Evolutionary conservation across 2,329 filamentous ascomycete species (phyloP).

Genomic region (Colletotrichum coccodes): DNA sequence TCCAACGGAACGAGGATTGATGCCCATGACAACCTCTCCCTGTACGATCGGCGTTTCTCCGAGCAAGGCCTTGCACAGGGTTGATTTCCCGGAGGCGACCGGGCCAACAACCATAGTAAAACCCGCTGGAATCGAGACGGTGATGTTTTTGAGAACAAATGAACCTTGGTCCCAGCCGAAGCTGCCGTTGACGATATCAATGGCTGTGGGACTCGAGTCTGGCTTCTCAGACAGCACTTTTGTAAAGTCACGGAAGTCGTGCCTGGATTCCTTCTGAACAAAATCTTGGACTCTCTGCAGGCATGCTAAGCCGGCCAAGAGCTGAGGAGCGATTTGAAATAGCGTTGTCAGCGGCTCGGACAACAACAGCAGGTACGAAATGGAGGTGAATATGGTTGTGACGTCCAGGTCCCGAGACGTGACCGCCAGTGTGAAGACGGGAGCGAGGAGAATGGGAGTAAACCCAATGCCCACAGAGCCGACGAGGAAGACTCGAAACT

Average conservation of each 20-base stretch:
- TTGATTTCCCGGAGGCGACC: conserved; percentile 50
- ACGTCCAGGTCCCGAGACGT: conserved; percentile 38
- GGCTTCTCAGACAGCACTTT: background rate
- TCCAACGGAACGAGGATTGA: conserved; percentile 29
- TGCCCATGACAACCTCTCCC: conserved; percentile 31
- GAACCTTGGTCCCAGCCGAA: conserved; percentile 43
- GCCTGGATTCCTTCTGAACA: conserved; percentile 43
- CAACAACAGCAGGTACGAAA: conserved; percentile 47
- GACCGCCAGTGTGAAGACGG: conserved; percentile 44
- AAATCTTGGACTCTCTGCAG: conserved; percentile 47
- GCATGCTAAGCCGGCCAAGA: conserved; percentile 45
- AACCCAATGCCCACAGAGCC: conserved; percentile 42
- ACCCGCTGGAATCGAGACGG: conserved; percentile 41
- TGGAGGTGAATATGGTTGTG: conserved; percentile 43
- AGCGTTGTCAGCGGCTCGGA: conserved; percentile 42
- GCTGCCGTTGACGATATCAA: conserved; percentile 32
- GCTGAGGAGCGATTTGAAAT: conserved; percentile 42
- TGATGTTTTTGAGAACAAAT: conserved; percentile 40
- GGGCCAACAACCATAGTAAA: conserved; percentile 51
- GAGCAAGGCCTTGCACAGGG: conserved; percentile 48
- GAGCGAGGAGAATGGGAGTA: conserved; percentile 46
- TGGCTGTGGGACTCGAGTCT: background rate
- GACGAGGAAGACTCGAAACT: conserved; percentile 39
- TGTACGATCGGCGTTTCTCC: conserved; percentile 36
- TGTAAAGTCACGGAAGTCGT: background rate